These are phyloP conservation scores for Paecilomyces sp. DNA, from an alignment of 2,329 filamentous ascomycete species.

Conservation along the genomic window DNA sequence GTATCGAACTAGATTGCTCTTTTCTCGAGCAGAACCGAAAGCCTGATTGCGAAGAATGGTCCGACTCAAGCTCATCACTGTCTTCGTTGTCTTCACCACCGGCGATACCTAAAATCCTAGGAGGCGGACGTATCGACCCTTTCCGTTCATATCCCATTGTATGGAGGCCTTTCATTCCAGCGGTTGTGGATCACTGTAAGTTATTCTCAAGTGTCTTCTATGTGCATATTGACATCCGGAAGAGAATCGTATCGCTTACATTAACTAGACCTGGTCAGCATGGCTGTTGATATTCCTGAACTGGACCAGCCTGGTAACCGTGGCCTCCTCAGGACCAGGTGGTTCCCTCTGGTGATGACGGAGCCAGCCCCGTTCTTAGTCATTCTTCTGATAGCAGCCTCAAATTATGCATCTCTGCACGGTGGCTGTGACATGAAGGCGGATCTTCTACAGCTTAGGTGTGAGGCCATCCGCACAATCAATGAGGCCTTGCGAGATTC, in stretches of 20 bases:
- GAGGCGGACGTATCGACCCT: conserved; percentile 20
- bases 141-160: conserved; percentile 29
- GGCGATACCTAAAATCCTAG: conserved; percentile 11
- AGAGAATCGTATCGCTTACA: not conserved
- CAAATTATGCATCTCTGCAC: conserved; percentile 30
- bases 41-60: not conserved
- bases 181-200: conserved; percentile 27
- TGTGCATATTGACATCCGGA: not conserved
- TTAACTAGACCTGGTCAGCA: conserved; percentile 24
- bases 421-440: conserved; percentile 11
- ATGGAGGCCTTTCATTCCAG: conserved; percentile 27
- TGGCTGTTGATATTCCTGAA: conserved; percentile 37
- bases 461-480: conserved; percentile 38
- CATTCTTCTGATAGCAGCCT: conserved; percentile 35
- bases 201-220: not conserved
- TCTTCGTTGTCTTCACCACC: not conserved
- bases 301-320: conserved; percentile 27
- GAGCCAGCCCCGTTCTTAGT: conserved; percentile 34
- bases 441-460: conserved; percentile 36
- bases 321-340: conserved; percentile 29
- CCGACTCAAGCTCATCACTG: not conserved
- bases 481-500: conserved; percentile 31
- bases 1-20: conserved; percentile 4
- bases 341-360: conserved; percentile 37
- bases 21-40: not conserved